A percentile compares a stretch with the other conserved stretches of the same genome.
Conservation (phyloP, 2,329 filamentous ascomycete species). For the Cytospora piceae region DNA sequence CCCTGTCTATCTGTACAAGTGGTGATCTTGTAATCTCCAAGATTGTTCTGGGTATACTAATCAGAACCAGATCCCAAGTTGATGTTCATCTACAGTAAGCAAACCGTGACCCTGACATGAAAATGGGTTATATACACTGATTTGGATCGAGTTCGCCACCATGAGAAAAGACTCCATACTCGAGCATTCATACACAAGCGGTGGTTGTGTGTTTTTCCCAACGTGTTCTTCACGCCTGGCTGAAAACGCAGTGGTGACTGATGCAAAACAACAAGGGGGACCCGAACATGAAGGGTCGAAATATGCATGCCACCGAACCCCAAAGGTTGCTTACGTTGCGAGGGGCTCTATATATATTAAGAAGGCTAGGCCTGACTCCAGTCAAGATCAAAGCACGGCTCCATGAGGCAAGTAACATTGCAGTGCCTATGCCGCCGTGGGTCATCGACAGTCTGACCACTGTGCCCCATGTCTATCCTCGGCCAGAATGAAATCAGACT, state of each 20-base stretch:
- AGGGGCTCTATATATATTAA: not conserved
- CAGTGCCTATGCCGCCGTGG: not conserved
- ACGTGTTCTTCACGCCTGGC: not conserved
- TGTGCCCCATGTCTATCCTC: not conserved
- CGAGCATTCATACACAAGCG: too few relatives aligned
- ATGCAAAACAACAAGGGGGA: not conserved
- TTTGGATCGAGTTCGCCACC: not conserved
- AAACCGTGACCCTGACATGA: too few relatives aligned
- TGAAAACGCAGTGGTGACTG: not conserved
- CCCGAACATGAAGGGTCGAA: not conserved
- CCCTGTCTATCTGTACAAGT: too few relatives aligned
- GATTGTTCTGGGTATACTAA: too few relatives aligned
- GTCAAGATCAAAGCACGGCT: not conserved
- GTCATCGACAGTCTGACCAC: not conserved
- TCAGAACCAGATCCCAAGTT: too few relatives aligned
- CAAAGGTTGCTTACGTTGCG: not conserved
- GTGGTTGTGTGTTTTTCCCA: not conserved
- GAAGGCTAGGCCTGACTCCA: not conserved
- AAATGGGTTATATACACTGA: not conserved
- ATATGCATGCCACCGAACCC: not conserved
- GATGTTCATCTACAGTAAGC: not conserved
- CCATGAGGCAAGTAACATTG: not conserved
- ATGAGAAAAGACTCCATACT: not conserved
- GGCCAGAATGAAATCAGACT: not conserved
- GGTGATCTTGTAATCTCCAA: too few relatives aligned